Conservation (phyloP, 2,329 filamentous ascomycete species). For the Cladosporium austrohemisphaericum region DNA sequence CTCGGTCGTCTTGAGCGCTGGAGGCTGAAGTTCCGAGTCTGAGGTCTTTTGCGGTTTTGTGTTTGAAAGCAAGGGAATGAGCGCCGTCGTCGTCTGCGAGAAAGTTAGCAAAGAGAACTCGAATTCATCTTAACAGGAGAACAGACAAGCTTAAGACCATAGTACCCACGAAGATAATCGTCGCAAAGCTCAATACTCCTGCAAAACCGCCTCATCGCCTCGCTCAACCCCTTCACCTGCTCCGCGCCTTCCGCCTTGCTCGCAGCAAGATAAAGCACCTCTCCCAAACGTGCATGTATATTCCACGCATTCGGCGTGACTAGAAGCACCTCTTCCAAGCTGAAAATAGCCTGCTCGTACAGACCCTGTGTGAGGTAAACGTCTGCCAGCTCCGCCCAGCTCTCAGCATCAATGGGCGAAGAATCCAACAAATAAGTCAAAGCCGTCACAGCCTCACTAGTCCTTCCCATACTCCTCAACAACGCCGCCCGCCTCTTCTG, state of each 20-base stretch:
- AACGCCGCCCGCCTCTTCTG: conserved; percentile 80
- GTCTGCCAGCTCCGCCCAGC: conserved; percentile 88
- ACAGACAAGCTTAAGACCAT: conserved; percentile 73
- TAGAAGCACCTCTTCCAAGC: conserved; percentile 84
- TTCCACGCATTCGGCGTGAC: conserved; percentile 93
- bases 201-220: conserved; percentile 79
- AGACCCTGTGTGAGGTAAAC: conserved; percentile 77
- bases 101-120: conserved; percentile 15
- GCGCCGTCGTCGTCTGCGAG: conserved; percentile 23
- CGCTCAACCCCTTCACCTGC: conserved; percentile 54
- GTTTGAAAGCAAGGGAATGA: conserved; percentile 23
- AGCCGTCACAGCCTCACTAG: conserved; percentile 68
- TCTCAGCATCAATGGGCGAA: conserved; percentile 84
- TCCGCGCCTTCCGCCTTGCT: conserved; percentile 33
- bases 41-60: conserved; percentile 28
- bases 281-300: conserved; percentile 83
- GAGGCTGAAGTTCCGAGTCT: conserved; percentile 42
- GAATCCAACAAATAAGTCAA: conserved; percentile 74
- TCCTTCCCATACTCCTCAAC: conserved; percentile 67
- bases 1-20: conserved; percentile 57
- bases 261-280: conserved; percentile 70
- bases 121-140: no score
- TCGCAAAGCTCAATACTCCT: conserved; percentile 92
- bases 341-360: conserved; percentile 78
- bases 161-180: conserved; percentile 86